Percentiles rank a stretch among this genome's conserved stretches.
These are phyloP conservation scores for Exophiala sp. DNA, from an alignment of 2,329 filamentous ascomycete genomes.

Conservation along the genomic window DNA sequence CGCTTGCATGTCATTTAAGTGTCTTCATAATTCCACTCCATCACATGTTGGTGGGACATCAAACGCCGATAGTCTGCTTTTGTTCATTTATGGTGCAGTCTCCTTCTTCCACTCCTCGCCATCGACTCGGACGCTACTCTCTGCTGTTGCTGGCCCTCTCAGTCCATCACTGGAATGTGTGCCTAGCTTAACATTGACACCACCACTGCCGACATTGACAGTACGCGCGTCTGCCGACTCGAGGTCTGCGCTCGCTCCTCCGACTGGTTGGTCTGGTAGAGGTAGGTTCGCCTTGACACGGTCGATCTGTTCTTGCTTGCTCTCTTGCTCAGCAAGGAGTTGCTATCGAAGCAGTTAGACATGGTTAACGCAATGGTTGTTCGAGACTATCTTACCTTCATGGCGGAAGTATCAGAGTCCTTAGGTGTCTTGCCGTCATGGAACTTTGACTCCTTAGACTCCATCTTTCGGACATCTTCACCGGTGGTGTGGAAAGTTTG, in stretches of 20 bases:
- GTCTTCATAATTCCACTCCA: background rate
- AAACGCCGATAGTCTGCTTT: background rate
- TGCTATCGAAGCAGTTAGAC: slow-evolving; percentile 9
- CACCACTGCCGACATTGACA: slow-evolving; percentile 67
- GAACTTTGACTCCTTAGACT: slow-evolving; percentile 40
- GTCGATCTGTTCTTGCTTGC: slow-evolving; percentile 64
- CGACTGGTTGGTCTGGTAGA: slow-evolving; percentile 71
- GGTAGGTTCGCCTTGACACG: slow-evolving; percentile 69
- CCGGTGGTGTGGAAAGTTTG: slow-evolving; percentile 48
- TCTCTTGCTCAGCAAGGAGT: slow-evolving; percentile 39
- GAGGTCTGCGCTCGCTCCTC: slow-evolving; percentile 65
- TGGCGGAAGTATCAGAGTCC: slow-evolving; percentile 43
- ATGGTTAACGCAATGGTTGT: background rate
- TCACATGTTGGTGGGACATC: no score
- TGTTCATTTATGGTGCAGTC: slow-evolving; percentile 37
- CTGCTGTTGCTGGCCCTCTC: slow-evolving; percentile 58
- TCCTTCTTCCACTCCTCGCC: slow-evolving; percentile 55
- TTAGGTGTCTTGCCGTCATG: slow-evolving; percentile 43
- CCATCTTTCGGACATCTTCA: slow-evolving; percentile 48
- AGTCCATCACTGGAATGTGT: slow-evolving; percentile 52
- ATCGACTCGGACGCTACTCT: slow-evolving; percentile 48
- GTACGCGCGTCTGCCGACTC: slow-evolving; percentile 66
- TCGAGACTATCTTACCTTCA: slow-evolving; percentile 41
- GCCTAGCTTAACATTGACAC: slow-evolving; percentile 47
- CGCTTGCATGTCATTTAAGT: background rate